Conservation (phyloP, 192 early-diverging fungal species). For the Gamsiella multidivaricata region DNA sequence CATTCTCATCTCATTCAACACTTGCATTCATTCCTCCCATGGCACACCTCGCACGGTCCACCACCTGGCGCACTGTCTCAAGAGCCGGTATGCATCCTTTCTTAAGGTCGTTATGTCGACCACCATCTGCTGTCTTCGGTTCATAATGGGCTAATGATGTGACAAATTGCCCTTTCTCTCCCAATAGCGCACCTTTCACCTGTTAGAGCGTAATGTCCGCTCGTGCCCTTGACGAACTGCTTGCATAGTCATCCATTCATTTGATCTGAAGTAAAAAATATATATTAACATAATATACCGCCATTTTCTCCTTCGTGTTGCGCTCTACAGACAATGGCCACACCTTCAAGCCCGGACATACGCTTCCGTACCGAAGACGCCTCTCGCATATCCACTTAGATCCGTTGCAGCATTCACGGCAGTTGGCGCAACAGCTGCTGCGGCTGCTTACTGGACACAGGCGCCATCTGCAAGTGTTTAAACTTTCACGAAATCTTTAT, state of each 20-base stretch:
- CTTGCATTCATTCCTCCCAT: not conserved
- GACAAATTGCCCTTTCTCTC: not conserved
- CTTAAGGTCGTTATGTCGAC: not conserved
- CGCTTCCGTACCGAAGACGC: constrained; percentile 7
- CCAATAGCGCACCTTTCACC: not conserved
- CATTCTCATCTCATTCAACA: not conserved
- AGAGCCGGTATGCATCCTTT: constrained; percentile 1
- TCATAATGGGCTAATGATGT: not conserved
- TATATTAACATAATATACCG: not conserved
- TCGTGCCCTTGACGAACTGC: no score
- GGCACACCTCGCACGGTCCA: not conserved
- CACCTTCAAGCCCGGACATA: constrained; percentile 12
- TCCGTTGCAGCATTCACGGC: constrained; percentile 1
- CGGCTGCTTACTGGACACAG: constrained; percentile 37
- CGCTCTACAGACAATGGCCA: constrained; percentile 4
- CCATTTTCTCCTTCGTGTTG: not conserved
- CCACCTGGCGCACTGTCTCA: not conserved
- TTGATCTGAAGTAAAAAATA: not conserved
- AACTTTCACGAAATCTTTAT: not conserved
- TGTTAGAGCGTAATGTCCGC: not conserved
- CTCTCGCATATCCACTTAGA: not conserved
- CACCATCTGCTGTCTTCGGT: not conserved
- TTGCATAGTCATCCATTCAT: not conserved
- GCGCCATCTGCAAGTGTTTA: constrained; percentile 10
- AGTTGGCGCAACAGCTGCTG: constrained; percentile 15